Base-by-base conservation (phyloP, 176 grass and related monocot species). In the Aegilops speltoides region DNA sequence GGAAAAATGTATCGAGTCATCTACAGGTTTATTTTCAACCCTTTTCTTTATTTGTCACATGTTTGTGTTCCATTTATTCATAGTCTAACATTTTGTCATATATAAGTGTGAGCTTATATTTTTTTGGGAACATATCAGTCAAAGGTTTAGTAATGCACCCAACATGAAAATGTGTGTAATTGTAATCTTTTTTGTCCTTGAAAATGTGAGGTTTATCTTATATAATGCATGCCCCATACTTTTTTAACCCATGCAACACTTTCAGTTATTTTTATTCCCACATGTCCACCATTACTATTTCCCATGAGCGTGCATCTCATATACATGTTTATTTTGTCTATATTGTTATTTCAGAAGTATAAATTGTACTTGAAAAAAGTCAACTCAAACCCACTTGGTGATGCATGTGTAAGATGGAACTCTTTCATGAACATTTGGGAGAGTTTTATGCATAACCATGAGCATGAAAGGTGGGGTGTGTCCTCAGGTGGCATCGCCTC, bases 1-100 rank as follows among this genome's bases (percentile, higher is more conserved):
- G 93, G 86, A 87, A 93, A 34, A 81, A 87, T 69, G 57, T 95
- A 10, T 89, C 91, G 8, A 98, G 93, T 38, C 95, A 98, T 85
- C 67, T 98, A 0, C 95, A 98, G 84, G 95, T 92, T 78, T 85
- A 63, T 19, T 82, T 81, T 59, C 64, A 46, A 59, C 57, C 46
- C 62, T 87, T 70, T 15, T 5, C n/a, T 84, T n/a, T 34, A 32
- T 34, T 37, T 5, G 3, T 43, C 41, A 43, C 32, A 67, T 14
- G n/a, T 73, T 54, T 64, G 9, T 43, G 8, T 66, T 83, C 14
- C 10, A 4, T 52, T 83, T 6, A 1, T 12, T 83, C 66, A 2
- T 59, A 2, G 31, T 46, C 13, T 15, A 69, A 79, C 26, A 33
- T 17, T 29, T 56, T 77, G 4, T 59, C 24, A 54, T 20, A 17